A percentile compares a stretch with the other conserved stretches of the same genome.
Evolutionary conservation across 176 grass and related monocot genomes (phyloP).

Genomic region (Ensete ventricosum): DNA sequence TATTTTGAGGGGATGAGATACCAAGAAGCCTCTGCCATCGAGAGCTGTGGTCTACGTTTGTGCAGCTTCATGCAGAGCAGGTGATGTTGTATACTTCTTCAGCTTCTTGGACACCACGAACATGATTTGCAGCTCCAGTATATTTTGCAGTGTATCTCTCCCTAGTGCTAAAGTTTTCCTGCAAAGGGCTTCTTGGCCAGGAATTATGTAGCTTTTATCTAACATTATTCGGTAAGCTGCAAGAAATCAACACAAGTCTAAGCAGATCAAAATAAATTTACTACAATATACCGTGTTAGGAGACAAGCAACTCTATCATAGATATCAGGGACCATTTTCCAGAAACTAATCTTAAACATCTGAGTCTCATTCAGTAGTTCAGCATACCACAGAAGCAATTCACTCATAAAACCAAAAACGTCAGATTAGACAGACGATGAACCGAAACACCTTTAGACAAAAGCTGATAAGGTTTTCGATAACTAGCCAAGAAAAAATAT

Average conservation of each 20-base stretch:
- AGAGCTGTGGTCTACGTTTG: slow-evolving; percentile 75
- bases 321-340: too few species aligned
- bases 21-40: slow-evolving; percentile 69
- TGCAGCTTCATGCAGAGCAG: slow-evolving; percentile 64
- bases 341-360: too few species aligned
- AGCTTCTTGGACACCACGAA: slow-evolving; percentile 86
- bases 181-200: slow-evolving; percentile 1
- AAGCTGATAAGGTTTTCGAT: too few species aligned
- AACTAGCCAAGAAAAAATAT: too few species aligned
- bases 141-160: slow-evolving; percentile 79
- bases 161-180: slow-evolving; percentile 84
- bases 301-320: too few species aligned
- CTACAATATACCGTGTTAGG: too few species aligned
- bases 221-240: not conserved
- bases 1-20: slow-evolving; percentile 18
- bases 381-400: too few species aligned
- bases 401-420: too few species aligned
- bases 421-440: too few species aligned
- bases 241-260: not conserved
- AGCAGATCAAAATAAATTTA: too few species aligned
- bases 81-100: slow-evolving; percentile 88
- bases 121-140: slow-evolving; percentile 80
- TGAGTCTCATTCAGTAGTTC: too few species aligned
- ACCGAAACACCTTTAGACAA: too few species aligned
- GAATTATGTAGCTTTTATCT: not conserved